Evolutionary conservation across 2,329 filamentous ascomycete species (phyloP), one percentile per base, ranked within the genome.

Genomic region (Talaromyces sp.): DNA sequence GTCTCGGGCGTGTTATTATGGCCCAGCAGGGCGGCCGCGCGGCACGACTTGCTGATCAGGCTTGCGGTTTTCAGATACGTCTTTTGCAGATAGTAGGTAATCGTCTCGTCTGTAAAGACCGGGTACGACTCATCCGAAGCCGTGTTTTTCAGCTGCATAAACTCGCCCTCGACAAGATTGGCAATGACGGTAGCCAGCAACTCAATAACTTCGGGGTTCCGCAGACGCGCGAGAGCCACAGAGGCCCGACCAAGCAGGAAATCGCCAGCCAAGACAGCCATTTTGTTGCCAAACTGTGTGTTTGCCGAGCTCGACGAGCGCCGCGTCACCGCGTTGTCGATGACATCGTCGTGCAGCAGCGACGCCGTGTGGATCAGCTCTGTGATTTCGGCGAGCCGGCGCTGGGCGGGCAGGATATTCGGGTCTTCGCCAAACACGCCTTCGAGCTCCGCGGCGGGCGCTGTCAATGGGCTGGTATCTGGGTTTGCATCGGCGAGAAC

Each of bases 121-220:
- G 94, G 94, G 68, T 90, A 88, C 66, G 85, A 83, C 81, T 98
- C 94, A 73, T 97, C 94, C 66, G 86, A 83, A 53, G 90, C 91
- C 1, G 95, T 98, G 77, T 99, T 99, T 80, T 96, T 96, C 69
- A 99, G 82, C 81, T 99, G 95, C 95, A 99, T 99, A 81, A 99
- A 98, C 78, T 99, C 95, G 72, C 95, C 95, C 79, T 99, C 95
- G 23, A 99, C 93, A 30, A 99, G 82, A 75, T 99, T 99, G 52
- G 95, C 94, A 68, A 99, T 98, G 50, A 98, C 95, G 0, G 94
- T 98, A 4, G 95, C 92, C 33, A 99, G 81, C 7, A 99, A 84
- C 79, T 99, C 95, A 8, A 92, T 92, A 2, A 99, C 95, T 77
- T 99, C 95, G 51, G 93, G 90, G 72, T 99, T 92, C 34, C 94